Evolutionary conservation across 805 yeast species (phyloP), one percentile per base, ranked within the genome.

Genomic region (Teunomyces cretensis): DNA sequence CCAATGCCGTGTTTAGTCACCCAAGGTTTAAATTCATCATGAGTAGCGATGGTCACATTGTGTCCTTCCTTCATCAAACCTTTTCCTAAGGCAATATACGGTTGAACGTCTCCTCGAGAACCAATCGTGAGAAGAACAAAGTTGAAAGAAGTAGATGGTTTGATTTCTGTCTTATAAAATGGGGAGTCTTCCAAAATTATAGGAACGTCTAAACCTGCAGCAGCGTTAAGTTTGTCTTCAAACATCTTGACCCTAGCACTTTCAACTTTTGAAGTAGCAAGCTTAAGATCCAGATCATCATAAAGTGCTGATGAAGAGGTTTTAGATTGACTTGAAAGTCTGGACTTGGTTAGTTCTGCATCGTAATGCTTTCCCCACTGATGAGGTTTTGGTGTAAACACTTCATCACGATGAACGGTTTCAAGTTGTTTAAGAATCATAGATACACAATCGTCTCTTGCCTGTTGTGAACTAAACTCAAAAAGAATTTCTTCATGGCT

Each of bases 51-150:
- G 22, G 82, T 81, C 1, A 88, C 96, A 14, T 65, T 64, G 59
- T 92, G 97, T 0, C 97, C 97, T 53, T 92, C 97, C 17, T 69
- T 72, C 39, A 80, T 64, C 35, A 92, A 70, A 0, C 91, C 96
- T 52, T 82, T 81, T 0, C 88, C 94, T n/a, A 92, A 66, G 0
- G 97, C 92, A 52, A 92, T 86, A 61, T 90, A 92, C 0, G 98
- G 98, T 65, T 92, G 98, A 6, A 92, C 97, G 65, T 92, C 98
- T 28, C 98, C 98, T 47, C 98, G 75, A 0, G 97, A 89, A 0
- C 98, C 98, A 55, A 92, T 92, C 0, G 97, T 92, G 46, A 92
- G 65, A 39, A 89, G 67, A 0, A 86, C 83, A 56, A 91, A 78
- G 24, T 75, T 76, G 54, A 76, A 77, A 2, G 80, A 64, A 41